Evolutionary conservation across 371 early-diverging fungal species (phyloP).

Genomic region (Funneliformis caledonium): DNA sequence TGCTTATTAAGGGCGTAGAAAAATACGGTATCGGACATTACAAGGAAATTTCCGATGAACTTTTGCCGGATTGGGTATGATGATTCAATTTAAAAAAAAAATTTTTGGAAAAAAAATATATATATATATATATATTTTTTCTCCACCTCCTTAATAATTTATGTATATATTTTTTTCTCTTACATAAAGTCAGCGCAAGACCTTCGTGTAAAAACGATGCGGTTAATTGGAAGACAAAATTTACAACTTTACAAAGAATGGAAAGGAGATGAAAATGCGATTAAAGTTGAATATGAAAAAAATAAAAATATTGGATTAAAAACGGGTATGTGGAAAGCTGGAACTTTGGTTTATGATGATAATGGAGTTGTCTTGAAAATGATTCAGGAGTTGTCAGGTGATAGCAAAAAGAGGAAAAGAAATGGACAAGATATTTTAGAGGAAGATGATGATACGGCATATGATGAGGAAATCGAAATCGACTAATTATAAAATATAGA

Average conservation of each 20-base stretch:
- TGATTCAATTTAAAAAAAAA: not conserved
- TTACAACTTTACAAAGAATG: constrained; percentile 85
- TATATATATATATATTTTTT: not conserved
- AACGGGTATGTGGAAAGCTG: constrained; percentile 80
- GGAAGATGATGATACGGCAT: constrained; percentile 2
- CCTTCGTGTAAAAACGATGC: constrained; percentile 81
- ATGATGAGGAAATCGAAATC: not conserved
- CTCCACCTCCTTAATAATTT: not conserved
- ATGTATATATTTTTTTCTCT: not conserved
- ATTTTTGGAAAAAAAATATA: constrained; percentile 14
- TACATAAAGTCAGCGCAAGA: constrained; percentile 73
- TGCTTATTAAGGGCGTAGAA: constrained; percentile 82
- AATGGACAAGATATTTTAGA: constrained; percentile 3
- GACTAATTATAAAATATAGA: not conserved
- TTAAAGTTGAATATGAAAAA: constrained; percentile 72
- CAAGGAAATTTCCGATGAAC: constrained; percentile 79
- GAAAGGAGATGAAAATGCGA: constrained; percentile 77
- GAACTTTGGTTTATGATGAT: constrained; percentile 85
- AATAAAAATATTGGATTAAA: constrained; percentile 83
- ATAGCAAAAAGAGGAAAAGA: constrained; percentile 20
- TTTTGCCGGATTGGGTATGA: constrained; percentile 83
- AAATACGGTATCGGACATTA: constrained; percentile 89
- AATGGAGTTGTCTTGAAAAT: constrained; percentile 73
- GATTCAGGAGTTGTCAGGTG: constrained; percentile 42
- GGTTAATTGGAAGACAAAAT: constrained; percentile 88